phyloP scores from a whole-genome alignment of 2,329 filamentous ascomycete genomes.

The Rosellinia necatrix region DNA sequence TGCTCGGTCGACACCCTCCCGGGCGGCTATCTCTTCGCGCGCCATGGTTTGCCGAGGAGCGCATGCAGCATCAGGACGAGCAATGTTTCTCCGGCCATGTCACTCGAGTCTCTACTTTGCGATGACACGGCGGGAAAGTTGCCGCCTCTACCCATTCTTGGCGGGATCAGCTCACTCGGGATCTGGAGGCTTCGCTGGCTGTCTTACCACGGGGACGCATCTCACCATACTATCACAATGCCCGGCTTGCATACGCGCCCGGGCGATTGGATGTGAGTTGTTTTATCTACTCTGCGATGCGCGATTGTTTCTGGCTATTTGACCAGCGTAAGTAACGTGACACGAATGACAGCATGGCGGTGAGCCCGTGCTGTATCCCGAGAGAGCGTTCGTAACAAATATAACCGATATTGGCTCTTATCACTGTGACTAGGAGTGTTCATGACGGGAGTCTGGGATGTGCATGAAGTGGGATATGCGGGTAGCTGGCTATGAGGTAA shows the following conservation, averaged over 20 bases:
- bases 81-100: no score
- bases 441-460: not conserved
- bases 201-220: conserved; percentile 20
- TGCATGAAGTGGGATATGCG: not conserved
- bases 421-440: not conserved
- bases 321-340: conserved; percentile 1
- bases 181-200: not conserved
- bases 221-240: not conserved
- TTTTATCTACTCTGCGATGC: not conserved
- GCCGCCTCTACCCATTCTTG: no score
- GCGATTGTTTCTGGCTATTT: not conserved
- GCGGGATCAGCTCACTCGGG: conserved; percentile 20
- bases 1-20: not conserved
- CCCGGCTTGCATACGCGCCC: conserved; percentile 5
- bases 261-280: conserved; percentile 7
- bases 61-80: not conserved
- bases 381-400: not conserved
- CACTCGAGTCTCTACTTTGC: no score
- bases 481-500: not conserved
- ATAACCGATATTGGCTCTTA: conserved; percentile 1
- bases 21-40: not conserved
- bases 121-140: no score
- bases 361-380: not conserved
- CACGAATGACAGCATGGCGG: conserved; percentile 5
- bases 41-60: not conserved